A percentile compares a stretch with the other conserved stretches of the same genome.
These are phyloP conservation scores for Phtheirospermum japonicum DNA, from an alignment of 257 asterid genomes.

Conservation along the genomic window DNA sequence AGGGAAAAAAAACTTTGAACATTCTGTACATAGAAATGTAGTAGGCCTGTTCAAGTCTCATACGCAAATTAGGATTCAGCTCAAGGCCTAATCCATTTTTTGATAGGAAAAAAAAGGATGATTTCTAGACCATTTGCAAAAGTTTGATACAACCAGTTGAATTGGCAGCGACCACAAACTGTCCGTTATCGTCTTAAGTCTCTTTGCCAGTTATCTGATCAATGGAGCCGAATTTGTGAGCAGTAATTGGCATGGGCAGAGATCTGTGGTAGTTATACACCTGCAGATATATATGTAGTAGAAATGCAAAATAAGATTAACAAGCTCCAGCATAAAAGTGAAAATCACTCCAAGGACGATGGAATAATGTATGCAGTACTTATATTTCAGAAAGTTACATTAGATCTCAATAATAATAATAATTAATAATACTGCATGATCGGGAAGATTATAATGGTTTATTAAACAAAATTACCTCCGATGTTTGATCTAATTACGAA, in stretches of 20 bases:
- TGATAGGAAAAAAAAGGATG: neutral
- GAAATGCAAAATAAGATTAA: constrained; percentile 20
- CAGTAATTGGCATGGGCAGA: constrained; percentile 79
- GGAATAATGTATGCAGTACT: neutral
- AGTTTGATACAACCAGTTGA: constrained; percentile 82
- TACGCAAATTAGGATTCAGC: neutral
- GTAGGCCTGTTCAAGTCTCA: no score
- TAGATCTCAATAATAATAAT: no score
- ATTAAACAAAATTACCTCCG: no score
- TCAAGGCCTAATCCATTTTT: neutral
- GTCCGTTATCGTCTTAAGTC: constrained; percentile 75
- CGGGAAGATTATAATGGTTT: neutral
- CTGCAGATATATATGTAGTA: constrained; percentile 31
- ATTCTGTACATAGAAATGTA: neutral
- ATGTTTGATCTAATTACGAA: no score
- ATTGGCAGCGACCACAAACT: constrained; percentile 80
- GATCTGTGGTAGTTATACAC: constrained; percentile 73
- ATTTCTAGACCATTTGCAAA: constrained; percentile 62
- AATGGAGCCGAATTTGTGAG: no score
- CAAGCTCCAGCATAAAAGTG: constrained; percentile 9
- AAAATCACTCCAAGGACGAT: no score
- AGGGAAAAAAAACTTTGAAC: no score
- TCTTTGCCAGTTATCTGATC: constrained; percentile 78
- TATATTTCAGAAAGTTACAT: neutral
- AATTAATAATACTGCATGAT: no score